Evolutionary conservation across 371 early-diverging fungal genomes (phyloP).

Genomic region (Mortierella sp.): DNA sequence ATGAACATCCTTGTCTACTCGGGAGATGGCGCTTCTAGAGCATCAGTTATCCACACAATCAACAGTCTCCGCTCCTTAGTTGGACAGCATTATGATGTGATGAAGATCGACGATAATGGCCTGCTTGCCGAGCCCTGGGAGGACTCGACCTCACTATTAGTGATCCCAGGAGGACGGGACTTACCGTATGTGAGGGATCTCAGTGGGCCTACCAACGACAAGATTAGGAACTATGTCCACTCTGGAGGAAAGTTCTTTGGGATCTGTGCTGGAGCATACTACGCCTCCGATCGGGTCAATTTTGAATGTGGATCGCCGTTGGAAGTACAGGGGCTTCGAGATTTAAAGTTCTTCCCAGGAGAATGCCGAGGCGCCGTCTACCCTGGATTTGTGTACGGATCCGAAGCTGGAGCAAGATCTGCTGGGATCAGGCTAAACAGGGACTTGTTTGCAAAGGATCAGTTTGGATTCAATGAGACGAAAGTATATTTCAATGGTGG

Average conservation of each 20-base stretch:
- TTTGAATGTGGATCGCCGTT: conserved; percentile 81
- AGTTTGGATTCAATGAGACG: conserved; percentile 20
- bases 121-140: conserved; percentile 90
- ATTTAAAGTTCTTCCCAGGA: conserved; percentile 80
- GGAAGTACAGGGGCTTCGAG: conserved; percentile 80
- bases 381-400: conserved; percentile 85
- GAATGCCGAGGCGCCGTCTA: conserved; percentile 80
- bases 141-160: conserved; percentile 81
- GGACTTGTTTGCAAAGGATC: conserved; percentile 14
- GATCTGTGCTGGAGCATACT: conserved; percentile 95
- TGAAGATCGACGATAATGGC: conserved; percentile 79
- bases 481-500: conserved; percentile 86
- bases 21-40: conserved; percentile 22
- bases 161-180: conserved; percentile 94
- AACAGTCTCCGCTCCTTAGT: conserved; percentile 75
- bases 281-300: conserved; percentile 74
- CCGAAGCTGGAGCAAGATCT: conserved; percentile 73
- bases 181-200: conserved; percentile 82
- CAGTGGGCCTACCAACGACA: conserved; percentile 66
- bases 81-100: conserved; percentile 87
- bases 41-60: conserved; percentile 75
- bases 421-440: conserved; percentile 30
- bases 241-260: conserved; percentile 92
- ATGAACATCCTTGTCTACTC: conserved; percentile 85
- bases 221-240: conserved; percentile 79